Percentiles rank a stretch among this genome's conserved stretches.
Evolutionary conservation across 1,284 basidiomycete species (phyloP).

Genomic region (Pulveroboletus sp.): DNA sequence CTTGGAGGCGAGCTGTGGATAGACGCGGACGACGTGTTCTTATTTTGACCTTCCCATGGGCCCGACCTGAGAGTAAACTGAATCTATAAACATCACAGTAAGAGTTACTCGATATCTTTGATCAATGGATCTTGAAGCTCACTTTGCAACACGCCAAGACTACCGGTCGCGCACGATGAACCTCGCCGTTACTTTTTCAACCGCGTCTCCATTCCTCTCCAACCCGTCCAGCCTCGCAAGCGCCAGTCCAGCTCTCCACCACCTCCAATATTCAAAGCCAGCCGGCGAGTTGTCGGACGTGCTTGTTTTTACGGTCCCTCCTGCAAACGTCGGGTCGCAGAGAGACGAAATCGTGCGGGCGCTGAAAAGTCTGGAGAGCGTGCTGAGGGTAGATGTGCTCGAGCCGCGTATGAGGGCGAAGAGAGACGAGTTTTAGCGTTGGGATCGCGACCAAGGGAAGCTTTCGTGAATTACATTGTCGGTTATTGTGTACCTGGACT

Average conservation of each 20-base stretch:
- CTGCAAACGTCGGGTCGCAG: background rate
- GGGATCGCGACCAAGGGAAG: too few species aligned
- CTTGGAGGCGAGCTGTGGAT: too few species aligned
- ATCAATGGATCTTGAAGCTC: background rate
- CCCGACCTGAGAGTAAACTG: background rate
- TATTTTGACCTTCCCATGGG: too few species aligned
- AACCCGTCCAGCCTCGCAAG: constrained; percentile 22
- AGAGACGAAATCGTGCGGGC: constrained; percentile 21
- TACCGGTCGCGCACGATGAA: background rate
- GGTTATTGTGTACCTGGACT: too few species aligned
- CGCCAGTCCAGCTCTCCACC: constrained; percentile 19
- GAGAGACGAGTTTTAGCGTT: constrained; percentile 32
- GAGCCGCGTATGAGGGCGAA: constrained; percentile 26
- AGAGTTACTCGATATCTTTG: background rate
- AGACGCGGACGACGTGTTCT: too few species aligned
- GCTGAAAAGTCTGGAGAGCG: constrained; percentile 22
- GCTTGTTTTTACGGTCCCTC: constrained; percentile 21
- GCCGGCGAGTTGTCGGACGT: constrained; percentile 32
- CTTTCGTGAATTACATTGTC: too few species aligned
- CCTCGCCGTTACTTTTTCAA: constrained; percentile 28
- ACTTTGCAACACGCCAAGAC: background rate
- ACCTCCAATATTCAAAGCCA: constrained; percentile 25
- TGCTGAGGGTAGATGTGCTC: constrained; percentile 29
- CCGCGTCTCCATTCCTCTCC: constrained; percentile 26
- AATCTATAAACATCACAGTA: background rate